Evolutionary conservation across 495 filamentous ascomycete species (phyloP), one percentile per base, ranked within the genome.

Genomic region (Xylaria telfairii): DNA sequence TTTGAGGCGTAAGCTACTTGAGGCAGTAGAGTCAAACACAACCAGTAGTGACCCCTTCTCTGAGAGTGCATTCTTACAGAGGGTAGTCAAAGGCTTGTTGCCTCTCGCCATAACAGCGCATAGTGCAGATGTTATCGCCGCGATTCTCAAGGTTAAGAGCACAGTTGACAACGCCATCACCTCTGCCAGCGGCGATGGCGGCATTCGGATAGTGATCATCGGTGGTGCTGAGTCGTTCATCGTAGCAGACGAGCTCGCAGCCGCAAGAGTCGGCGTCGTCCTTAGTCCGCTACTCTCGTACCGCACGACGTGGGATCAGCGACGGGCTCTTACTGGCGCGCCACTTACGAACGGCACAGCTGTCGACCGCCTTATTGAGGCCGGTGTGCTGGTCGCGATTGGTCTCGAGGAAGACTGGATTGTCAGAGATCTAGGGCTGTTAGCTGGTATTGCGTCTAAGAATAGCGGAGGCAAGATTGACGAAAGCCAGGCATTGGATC

Each of bases 331-430:
- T 28, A 78, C 82, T 0, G 86, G 86, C 2, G 85, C 86, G 2
- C 86, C 86, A 19, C 81, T 88, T 1, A 86, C 83, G 12, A 85
- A 86, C 61, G 86, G 83, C 4, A 88, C 86, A 9, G 79, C 77
- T 0, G 75, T 88, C 7, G 83, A 86, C 53, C 41, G 49, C 19
- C 80, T 88, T 4, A 37, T 85, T 1, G 80, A 83, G 37, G 85
- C 85, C 37, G 76, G 82, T 10, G 85, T 88, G 2, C 57, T 69
- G 7, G 79, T 81, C 10, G 87, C 80, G 0, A 81, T 88, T 26
- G 81, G 84, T 3, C 73, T 84, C 6, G 76, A 81, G 24, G 85
- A 87, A 76, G 82, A 87, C 71, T 87, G 82, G 81, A 61, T 81
- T 34, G 85, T 86, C 6, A 71, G 84, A 26, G 82, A 87, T 44